Percentiles rank a stretch among this genome's conserved stretches.
Evolutionary conservation across 2,329 filamentous ascomycete genomes (phyloP).

Genomic region (Diaporthe citrichinensis): DNA sequence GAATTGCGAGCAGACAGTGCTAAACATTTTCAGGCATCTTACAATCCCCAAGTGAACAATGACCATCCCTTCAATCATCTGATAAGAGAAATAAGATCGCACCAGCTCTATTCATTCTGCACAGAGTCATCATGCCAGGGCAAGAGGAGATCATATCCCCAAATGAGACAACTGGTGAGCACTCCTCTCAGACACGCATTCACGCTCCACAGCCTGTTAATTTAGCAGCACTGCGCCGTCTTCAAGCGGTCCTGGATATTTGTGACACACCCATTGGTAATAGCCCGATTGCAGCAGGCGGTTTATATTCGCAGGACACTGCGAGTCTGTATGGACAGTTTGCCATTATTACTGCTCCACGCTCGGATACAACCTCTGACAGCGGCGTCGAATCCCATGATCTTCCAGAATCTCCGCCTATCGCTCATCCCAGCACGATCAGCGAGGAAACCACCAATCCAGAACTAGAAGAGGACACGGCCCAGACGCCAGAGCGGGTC

Average conservation of each 20-base stretch:
- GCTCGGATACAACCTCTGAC: background rate
- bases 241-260: background rate
- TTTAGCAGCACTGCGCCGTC: background rate
- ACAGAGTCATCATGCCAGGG: background rate
- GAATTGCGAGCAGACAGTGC: background rate
- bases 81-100: fast-evolving
- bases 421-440: fast-evolving
- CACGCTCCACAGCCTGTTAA: background rate
- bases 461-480: too few relatives aligned
- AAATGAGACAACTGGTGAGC: background rate
- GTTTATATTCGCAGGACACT: too few relatives aligned
- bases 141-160: background rate
- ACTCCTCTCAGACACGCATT: background rate
- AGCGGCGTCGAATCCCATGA: background rate
- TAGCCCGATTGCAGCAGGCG: background rate
- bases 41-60: background rate
- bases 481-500: background rate
- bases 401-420: background rate
- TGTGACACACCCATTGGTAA: too few relatives aligned
- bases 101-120: background rate
- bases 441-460: background rate
- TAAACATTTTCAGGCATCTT: too few relatives aligned
- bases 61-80: too few relatives aligned
- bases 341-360: background rate
- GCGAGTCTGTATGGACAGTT: background rate